Base-by-base conservation (phyloP, 768 basidiomycete species). In the Rubroboletus satanas region DNA sequence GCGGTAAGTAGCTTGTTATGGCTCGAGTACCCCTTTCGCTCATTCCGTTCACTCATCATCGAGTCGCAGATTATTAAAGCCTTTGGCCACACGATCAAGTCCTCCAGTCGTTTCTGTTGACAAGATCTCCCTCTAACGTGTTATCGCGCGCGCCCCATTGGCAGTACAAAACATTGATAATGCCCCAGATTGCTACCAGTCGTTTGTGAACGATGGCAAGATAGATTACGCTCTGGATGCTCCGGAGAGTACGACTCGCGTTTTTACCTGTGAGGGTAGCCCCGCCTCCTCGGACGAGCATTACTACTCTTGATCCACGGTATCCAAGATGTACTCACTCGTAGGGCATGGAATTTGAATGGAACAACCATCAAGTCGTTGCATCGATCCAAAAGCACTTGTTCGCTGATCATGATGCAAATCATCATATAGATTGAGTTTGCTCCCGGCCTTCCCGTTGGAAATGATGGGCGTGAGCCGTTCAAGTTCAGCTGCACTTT, bases 121-220 rank as follows among this genome's bases (percentile, higher is more conserved):
- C n/a, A 17, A 32, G 26, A 51, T 12, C 23, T 17, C 14, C 48
- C n/a, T 26, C 28, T 8, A 44, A 23, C 11, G 32, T 7, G 21
- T n/a, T 18, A 35, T 45, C 9, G 8, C 9, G 21, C 8, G 4
- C 23, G 6, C 17, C 18, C 8, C 21, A 46, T 48, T 58, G 57
- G 48, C 44, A 17, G 32, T 57, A 2, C 53, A 56, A 45, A 36
- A 28, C 37, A 28, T 49, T 8, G 56, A 57, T 32, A 6, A 39
- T 31, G 54, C 31, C 5, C 52, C 48, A 4, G 37, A 45, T 49
- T 49, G 37, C 43, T 49, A 56, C 10, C 43, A 47, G 31, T 23
- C 55, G 29, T 56, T 56, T 36, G 46, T 57, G 12, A 55, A 38
- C 35, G 52, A 56, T 28, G 47, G 46, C 12, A n/a, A 38, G 11